phyloP scores from a whole-genome alignment of 2,329 filamentous ascomycete genomes.

The Sordariomycetes sp. region DNA sequence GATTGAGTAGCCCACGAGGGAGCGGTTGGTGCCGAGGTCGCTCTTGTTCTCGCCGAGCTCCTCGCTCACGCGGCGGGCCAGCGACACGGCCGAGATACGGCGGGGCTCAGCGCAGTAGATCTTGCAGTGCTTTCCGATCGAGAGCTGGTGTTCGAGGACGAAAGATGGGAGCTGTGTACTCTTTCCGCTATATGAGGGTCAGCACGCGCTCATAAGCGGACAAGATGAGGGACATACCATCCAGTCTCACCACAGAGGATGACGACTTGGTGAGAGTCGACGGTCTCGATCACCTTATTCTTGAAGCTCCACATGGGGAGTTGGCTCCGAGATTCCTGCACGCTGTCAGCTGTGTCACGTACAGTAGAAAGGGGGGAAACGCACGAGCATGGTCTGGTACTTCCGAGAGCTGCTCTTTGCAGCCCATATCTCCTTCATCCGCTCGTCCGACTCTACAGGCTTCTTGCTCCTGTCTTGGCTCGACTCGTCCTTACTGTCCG shows the following conservation, averaged over 20 bases:
- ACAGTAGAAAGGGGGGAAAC: constrained; percentile 11
- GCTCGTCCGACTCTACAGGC: constrained; percentile 28
- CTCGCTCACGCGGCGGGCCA: constrained; percentile 87
- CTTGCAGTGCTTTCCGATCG: constrained; percentile 71
- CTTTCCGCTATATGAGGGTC: constrained; percentile 54
- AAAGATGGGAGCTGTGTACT: constrained; percentile 96
- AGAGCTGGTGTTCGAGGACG: constrained; percentile 79
- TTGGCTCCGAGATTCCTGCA: constrained; percentile 54
- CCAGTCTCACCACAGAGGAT: constrained; percentile 97
- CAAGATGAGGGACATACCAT: constrained; percentile 36
- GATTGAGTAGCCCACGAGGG: constrained; percentile 89
- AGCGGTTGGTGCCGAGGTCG: constrained; percentile 73
- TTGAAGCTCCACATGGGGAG: constrained; percentile 87
- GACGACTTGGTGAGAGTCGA: constrained; percentile 73
- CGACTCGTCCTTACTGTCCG: constrained; percentile 37
- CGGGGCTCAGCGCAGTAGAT: constrained; percentile 93
- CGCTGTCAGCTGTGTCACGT: background rate
- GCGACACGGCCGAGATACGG: constrained; percentile 89
- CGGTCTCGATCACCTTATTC: constrained; percentile 62
- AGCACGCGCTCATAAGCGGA: background rate
- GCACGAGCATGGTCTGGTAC: constrained; percentile 70
- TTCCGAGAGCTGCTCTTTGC: constrained; percentile 44
- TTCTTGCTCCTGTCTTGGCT: constrained; percentile 31
- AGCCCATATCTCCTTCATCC: constrained; percentile 47
- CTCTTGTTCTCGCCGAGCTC: constrained; percentile 78